Percentiles rank a stretch among this genome's conserved stretches.
phyloP scores from a whole-genome alignment of 129 eudicot genomes.

The Flaveria robusta region DNA sequence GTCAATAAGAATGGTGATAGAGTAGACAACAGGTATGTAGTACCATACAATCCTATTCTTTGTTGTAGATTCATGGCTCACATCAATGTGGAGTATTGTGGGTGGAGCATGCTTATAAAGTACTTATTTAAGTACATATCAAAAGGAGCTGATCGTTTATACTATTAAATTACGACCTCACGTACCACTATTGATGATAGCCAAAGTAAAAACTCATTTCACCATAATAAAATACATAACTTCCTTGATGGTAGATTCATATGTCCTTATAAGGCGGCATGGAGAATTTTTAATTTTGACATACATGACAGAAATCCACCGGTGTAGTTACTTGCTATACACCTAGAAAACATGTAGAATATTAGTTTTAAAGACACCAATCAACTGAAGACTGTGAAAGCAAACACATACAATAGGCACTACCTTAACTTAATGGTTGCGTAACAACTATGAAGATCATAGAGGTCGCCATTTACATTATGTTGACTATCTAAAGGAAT shows the following conservation, averaged over 20 bases:
- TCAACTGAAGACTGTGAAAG: not conserved
- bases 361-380: not conserved
- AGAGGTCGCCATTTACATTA: not conserved
- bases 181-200: no score
- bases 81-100: no score
- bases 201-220: no score
- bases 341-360: not conserved
- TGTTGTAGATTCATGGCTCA: no score
- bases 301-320: not conserved
- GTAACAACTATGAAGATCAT: not conserved
- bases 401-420: not conserved
- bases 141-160: no score
- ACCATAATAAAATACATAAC: no score
- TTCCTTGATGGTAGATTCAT: not conserved
- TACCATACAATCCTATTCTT: no score
- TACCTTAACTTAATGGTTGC: not conserved
- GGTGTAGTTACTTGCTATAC: not conserved
- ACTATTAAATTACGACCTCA: no score
- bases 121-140: no score
- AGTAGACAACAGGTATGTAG: no score
- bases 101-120: no score
- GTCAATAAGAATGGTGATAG: no score
- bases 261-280: not conserved
- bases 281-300: not conserved
- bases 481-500: not conserved